Percentiles rank a stretch among this genome's conserved stretches.
Conservation (phyloP, 1,139 yeast genomes). For the Magnusiomyces ingens region DNA sequence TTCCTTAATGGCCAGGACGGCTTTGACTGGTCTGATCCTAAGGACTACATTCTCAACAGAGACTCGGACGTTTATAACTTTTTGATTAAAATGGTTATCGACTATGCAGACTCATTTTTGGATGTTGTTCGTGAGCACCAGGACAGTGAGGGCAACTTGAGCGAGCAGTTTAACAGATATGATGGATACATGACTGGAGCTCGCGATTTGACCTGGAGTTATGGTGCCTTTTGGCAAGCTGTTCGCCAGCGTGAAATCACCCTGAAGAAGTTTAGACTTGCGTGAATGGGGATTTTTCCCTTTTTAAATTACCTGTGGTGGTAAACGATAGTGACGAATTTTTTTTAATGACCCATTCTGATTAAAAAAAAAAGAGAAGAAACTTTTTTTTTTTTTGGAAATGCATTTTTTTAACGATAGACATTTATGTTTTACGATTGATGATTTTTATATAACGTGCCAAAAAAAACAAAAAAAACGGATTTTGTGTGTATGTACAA, state of each 20-base stretch:
- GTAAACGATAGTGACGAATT: no score
- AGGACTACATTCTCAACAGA: conserved; percentile 8
- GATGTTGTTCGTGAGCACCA: conserved; percentile 66
- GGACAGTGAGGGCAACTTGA: conserved; percentile 66
- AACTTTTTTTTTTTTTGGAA: background rate
- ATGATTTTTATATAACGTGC: no score
- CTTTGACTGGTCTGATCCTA: conserved; percentile 12
- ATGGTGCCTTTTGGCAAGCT: conserved; percentile 71
- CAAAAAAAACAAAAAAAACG: no score
- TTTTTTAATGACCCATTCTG: background rate
- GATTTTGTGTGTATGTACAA: no score
- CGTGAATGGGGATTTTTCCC: no score
- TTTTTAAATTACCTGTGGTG: no score
- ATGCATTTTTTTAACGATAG: no score
- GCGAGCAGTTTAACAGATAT: conserved; percentile 80
- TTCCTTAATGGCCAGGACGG: conserved; percentile 20
- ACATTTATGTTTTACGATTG: no score
- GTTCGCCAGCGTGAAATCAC: conserved; percentile 36
- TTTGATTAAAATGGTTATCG: conserved; percentile 21
- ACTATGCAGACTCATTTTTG: conserved; percentile 70
- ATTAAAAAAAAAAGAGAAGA: background rate
- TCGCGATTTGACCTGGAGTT: conserved; percentile 81
- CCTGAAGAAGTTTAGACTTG: conserved; percentile 4
- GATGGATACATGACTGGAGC: conserved; percentile 90
- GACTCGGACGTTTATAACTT: conserved; percentile 17